Conservation (phyloP, 345 rosid genomes). For the Linum trigynum region DNA sequence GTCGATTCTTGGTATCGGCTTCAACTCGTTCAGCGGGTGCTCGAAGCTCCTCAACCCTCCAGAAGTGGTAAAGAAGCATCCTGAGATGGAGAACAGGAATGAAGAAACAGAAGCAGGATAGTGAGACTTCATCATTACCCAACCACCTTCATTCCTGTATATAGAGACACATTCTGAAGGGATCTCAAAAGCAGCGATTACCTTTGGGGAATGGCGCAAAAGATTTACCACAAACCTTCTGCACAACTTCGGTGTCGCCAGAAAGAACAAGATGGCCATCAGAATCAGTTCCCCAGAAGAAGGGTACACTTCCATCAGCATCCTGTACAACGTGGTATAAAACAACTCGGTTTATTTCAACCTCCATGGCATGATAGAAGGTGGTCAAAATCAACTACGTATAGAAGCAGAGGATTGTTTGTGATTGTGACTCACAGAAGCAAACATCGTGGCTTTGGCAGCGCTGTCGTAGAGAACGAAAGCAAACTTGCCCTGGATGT, state of each 20-base stretch:
- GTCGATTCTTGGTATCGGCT: constrained; percentile 87
- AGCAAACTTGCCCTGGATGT: constrained; percentile 63
- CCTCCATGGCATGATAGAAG: neutral
- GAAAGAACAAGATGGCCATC: constrained; percentile 74
- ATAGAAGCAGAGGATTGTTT: neutral
- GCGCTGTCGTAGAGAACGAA: constrained; percentile 69
- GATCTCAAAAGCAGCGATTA: constrained; percentile 10
- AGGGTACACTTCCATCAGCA: constrained; percentile 73
- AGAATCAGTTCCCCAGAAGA: constrained; percentile 83
- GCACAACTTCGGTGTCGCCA: constrained; percentile 53
- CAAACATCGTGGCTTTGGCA: constrained; percentile 52
- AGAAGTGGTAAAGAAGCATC: constrained; percentile 84
- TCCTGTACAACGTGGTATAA: constrained; percentile 49
- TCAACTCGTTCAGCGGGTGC: constrained; percentile 75
- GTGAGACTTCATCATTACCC: too few relatives aligned
- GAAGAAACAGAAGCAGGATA: neutral
- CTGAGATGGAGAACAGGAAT: constrained; percentile 29
- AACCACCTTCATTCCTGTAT: too few relatives aligned
- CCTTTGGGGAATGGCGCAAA: constrained; percentile 96
- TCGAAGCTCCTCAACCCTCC: constrained; percentile 93
- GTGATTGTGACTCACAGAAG: constrained; percentile 41
- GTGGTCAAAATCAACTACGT: neutral
- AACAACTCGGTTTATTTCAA: neutral
- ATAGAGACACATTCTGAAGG: neutral
- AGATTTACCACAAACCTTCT: constrained; percentile 86